Base-by-base conservation (phyloP, 140 eudicot genomes). In the Cichorium intybus region DNA sequence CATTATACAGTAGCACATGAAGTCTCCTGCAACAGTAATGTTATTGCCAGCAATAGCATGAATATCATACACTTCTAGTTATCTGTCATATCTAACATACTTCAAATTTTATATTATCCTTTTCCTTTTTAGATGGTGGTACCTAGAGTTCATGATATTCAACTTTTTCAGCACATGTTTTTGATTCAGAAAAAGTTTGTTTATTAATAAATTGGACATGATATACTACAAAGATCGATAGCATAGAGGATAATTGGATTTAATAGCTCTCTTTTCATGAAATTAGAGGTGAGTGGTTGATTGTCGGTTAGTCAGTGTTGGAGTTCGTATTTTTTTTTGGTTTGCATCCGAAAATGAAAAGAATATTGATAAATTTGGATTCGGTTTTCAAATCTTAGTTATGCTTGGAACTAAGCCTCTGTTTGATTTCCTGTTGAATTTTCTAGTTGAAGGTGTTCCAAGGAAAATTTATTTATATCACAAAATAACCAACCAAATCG, bases 1-100 rank as follows among this genome's bases (percentile, higher is more conserved):
- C 66, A 72, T 72, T 54, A 63, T 24, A 54, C 54, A 22, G 61
- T 64, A 54, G 60, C 78, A 73, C 78, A 73, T 73, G 78, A 73
- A 73, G n/a, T 73, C 57, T 64, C 78, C 78, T 64, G 73, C 73
- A 46, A 57, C 10, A 73, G 23, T 73, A 73, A 64, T 64, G 24
- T 45, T 60, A 63, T 54, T 39, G 62, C 63, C 75, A 59, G 55
- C 62, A 9, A 4, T 39, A 39, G 29, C 14, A 10, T 45, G 12
- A 43, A 22, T 29, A 24, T 17, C n/a, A 62, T 51, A 15, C 56
- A 60, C 62, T 50, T 39, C 43, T 34, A 48, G 69, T 70, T 60
- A 49, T 54, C 69, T 70, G 68, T 47, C 73, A 24, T 43, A 68
- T 68, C 56, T 24, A 53, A n/a, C 72, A 67, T 67, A 34, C 63